Conservation (phyloP, 2,329 filamentous ascomycete species). For the Neurospora sp. region DNA sequence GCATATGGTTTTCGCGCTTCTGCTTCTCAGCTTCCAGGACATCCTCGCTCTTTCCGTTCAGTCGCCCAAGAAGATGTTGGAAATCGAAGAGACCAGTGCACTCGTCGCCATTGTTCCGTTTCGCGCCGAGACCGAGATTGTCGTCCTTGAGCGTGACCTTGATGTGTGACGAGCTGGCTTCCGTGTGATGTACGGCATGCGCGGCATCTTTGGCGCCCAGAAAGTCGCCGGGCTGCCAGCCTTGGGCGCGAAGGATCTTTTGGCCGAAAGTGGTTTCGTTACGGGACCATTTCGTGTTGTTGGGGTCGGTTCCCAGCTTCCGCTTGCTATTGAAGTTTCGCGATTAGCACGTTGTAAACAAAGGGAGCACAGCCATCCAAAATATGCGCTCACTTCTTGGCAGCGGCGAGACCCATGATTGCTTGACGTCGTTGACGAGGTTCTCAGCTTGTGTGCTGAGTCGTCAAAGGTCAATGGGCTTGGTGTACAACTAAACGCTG, state of each 20-base stretch:
- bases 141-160: conserved; percentile 82
- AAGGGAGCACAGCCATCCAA: not conserved
- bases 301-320: conserved; percentile 83
- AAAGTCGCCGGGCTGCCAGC: conserved; percentile 78
- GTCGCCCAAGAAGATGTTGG: conserved; percentile 71
- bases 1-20: conserved; percentile 57
- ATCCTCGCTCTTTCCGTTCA: conserved; percentile 80
- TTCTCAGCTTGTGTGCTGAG: conserved; percentile 5
- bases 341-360: conserved; percentile 5
- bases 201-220: conserved; percentile 69
- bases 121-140: conserved; percentile 79
- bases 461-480: not conserved
- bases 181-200: conserved; percentile 67
- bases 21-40: conserved; percentile 61
- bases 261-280: conserved; percentile 79
- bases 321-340: conserved; percentile 25
- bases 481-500: conserved; percentile 7
- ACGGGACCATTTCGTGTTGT: conserved; percentile 88
- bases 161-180: conserved; percentile 76
- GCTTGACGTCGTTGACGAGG: conserved; percentile 1
- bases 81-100: conserved; percentile 82
- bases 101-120: conserved; percentile 61
- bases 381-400: conserved; percentile 47
- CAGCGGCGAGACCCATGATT: conserved; percentile 58
- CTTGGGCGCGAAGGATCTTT: conserved; percentile 76